Evolutionary conservation across 805 yeast species (phyloP).

Genomic region (Metschnikowia gelsemii): DNA sequence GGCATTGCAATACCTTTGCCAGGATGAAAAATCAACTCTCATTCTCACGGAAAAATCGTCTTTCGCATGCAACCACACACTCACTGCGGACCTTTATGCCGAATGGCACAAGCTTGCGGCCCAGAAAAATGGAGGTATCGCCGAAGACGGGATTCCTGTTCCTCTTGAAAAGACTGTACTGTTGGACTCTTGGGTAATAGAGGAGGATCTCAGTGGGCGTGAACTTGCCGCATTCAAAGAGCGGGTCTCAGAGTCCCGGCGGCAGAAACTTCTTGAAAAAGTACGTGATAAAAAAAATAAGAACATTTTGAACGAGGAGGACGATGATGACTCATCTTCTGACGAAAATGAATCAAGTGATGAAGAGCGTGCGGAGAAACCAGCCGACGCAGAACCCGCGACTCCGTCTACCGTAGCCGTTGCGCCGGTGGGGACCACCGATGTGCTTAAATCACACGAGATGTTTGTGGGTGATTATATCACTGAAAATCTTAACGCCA

Average conservation of each 20-base stretch:
- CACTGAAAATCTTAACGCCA: conserved; percentile 39
- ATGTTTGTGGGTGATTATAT: conserved; percentile 40
- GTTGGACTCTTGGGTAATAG: conserved; percentile 43
- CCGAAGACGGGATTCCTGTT: conserved; percentile 64
- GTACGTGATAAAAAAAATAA: conserved; percentile 42
- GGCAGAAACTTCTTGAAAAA: conserved; percentile 40
- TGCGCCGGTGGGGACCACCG: conserved; percentile 12
- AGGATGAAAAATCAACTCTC: conserved; percentile 64
- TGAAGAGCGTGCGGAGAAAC: conserved; percentile 5
- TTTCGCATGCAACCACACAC: conserved; percentile 40
- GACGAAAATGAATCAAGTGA: conserved; percentile 28
- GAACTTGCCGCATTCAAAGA: conserved; percentile 52
- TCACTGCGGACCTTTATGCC: conserved; percentile 49
- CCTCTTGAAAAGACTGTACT: conserved; percentile 46
- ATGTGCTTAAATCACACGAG: conserved; percentile 41
- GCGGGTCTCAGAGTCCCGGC: conserved; percentile 46
- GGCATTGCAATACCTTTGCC: conserved; percentile 55
- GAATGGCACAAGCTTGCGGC: conserved; percentile 52
- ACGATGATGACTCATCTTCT: conserved; percentile 27
- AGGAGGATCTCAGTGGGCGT: conserved; percentile 49
- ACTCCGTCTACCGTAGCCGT: neutral
- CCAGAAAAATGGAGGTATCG: conserved; percentile 32
- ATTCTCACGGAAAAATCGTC: conserved; percentile 63
- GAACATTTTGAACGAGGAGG: conserved; percentile 36
- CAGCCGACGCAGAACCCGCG: neutral